Base-by-base conservation (phyloP, 2,329 filamentous ascomycete genomes). In the Neocucurbitaria cava region DNA sequence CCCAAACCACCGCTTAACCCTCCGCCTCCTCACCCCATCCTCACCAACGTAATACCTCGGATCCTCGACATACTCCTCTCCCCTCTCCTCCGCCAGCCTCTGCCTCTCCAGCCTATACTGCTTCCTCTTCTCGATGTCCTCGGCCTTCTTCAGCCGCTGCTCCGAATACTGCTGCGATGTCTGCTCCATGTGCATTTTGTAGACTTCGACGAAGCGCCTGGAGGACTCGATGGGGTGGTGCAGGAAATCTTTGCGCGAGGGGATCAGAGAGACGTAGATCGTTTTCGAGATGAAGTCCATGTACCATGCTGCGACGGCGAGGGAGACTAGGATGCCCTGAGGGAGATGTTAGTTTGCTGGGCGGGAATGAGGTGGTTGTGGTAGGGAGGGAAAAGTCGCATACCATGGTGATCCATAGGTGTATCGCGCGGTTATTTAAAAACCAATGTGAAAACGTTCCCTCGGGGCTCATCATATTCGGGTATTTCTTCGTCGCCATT, bases 381-480 rank as follows among this genome's bases (percentile, higher is more conserved):
- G n/a, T n/a, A n/a, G n/a, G n/a, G n/a, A n/a, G n/a, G n/a, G n/a
- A n/a, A n/a, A n/a, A 36, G 49, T 7, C 9, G 73, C 84, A 54
- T 82, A 96, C 92, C 81, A 97, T 82, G 2, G 91, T 90, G 73
- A 99, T 93, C 75, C 85, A 89, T 24, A 91, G 76, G 76, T 99
- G 94, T 52, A 98, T 85, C 51, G 79, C 79, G 54, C 85, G 84
- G 73, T 86, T 94, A 64, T 91, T 87, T 73, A 96, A 82, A 76
- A 98, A 93, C 85, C 89, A 93, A 76, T 94, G 85, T 78, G 90
- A 84, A 76, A 91, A 92, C 0, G 89, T 91, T 5, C 92, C 91
- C 71, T 89, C 82, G 0, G 92, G 88, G 42, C 94, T 90, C 83
- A 96, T 92, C 84, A 96, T 88, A 66, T 93, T 89, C 1, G 95